phyloP scores from a whole-genome alignment of 495 filamentous ascomycete genomes.

The Chlorociboria aeruginascens region DNA sequence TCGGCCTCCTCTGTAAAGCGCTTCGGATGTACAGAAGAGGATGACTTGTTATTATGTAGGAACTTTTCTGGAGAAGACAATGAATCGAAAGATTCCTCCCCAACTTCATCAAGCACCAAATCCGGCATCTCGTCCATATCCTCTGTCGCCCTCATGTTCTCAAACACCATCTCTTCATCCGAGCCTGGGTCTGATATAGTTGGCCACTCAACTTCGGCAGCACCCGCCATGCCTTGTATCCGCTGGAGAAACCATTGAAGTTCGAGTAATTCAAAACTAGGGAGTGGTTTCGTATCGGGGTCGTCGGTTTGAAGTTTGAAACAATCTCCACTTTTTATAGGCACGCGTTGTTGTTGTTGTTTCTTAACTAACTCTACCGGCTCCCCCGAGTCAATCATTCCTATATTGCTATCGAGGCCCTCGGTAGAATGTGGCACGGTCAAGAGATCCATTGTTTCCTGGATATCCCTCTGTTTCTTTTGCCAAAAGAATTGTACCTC shows the following conservation, averaged over 20 bases:
- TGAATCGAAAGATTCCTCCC: no score
- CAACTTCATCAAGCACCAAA: no score
- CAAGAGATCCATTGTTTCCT: conserved; percentile 7
- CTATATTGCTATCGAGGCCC: not conserved
- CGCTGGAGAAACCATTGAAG: no score
- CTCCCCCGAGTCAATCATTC: not conserved
- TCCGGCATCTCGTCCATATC: no score
- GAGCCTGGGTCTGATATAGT: not conserved
- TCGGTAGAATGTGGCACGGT: conserved; percentile 2
- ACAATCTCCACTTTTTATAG: conserved; percentile 5
- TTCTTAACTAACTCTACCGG: no score
- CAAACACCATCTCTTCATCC: no score
- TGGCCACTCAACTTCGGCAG: not conserved
- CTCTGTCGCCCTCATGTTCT: no score
- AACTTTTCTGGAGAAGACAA: no score
- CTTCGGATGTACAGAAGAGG: no score
- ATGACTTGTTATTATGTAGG: no score
- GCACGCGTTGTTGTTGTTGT: no score
- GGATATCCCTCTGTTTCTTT: conserved; percentile 1
- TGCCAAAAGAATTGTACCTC: conserved; percentile 18
- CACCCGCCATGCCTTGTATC: conserved; percentile 11
- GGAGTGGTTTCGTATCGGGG: conserved; percentile 7
- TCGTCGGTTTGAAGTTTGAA: conserved; percentile 12
- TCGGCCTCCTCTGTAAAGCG: no score
- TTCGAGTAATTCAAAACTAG: conserved; percentile 11